Base-by-base conservation (phyloP, 192 early-diverging fungal genomes). In the Backusella luteola region DNA sequence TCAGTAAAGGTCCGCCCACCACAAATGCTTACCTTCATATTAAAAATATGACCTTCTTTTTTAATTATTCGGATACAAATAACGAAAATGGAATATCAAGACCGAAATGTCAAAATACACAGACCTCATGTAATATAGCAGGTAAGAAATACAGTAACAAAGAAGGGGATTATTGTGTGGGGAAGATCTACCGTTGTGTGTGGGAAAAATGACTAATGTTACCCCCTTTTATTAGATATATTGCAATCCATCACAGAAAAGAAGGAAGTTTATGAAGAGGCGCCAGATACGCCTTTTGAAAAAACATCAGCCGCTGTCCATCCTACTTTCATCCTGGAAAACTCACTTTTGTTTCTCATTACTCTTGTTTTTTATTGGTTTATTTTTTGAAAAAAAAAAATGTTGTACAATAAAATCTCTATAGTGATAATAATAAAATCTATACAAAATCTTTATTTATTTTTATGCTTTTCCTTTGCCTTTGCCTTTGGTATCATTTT, bases 1-100 rank as follows among this genome's bases (percentile, higher is more conserved):
- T 73, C 49, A 52, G 74, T 23, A 19, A 69, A 74, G 79, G 75
- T 32, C 79, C 75, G 21, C 79, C 79, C 3, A 17, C 3, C 1
- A 15, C 56, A 41, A 29, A 44, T 21, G 78, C 78, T 9, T 35
- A 71, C n/a, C 49, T 79, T 15, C 15, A 44, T 2, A 66, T 79
- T 29, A 63, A 63, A 26, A 63, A 63, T 4, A 63, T 63, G 56
- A 63, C 56, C 56, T 63, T 63, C 26, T 63, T 63, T 63, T 63
- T 63, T 29, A 63, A 63, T 63, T 29, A 63, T 63, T 63, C 56
- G 56, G 69, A 71, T 29, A 41, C 39, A 15, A 63, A 23, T 5
- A 63, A 63, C 23, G 56, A 63, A 29, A 63, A 29, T 63, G 34
- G 23, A 14, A 29, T 71, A 44, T 71, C 69, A 11, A 63, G 21